Percentiles rank a stretch among this genome's conserved stretches.
These are phyloP conservation scores for Candida manassasensis DNA, from an alignment of 805 yeast species.

Conservation along the genomic window DNA sequence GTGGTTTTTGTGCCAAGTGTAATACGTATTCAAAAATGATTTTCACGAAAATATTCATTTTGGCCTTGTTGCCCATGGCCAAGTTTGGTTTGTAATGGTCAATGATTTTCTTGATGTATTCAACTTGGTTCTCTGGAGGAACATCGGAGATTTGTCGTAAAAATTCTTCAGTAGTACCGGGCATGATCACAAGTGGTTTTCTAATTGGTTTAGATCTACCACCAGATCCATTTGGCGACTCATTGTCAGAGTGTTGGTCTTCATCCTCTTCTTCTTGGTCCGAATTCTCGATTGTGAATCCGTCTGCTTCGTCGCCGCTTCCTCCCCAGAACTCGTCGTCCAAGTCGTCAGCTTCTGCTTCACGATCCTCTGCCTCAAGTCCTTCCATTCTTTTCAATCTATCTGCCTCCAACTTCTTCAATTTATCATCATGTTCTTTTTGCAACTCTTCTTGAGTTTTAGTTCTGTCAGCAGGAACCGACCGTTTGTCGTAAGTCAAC, in stretches of 20 bases:
- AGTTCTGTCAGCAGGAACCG: conserved; percentile 78
- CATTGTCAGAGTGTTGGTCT: conserved; percentile 28
- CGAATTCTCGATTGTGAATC: conserved; percentile 26
- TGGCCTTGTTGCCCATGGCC: conserved; percentile 77
- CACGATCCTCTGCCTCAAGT: conserved; percentile 41
- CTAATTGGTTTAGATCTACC: conserved; percentile 10
- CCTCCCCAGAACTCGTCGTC: conserved; percentile 65
- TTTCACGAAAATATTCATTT: conserved; percentile 56
- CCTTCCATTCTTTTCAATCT: conserved; percentile 75
- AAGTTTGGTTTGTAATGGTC: conserved; percentile 67
- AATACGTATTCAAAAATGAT: conserved; percentile 62
- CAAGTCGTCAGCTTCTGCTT: conserved; percentile 64
- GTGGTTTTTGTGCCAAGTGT: conserved; percentile 27
- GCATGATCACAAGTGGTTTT: conserved; percentile 21
- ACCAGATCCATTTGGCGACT: conserved; percentile 19
- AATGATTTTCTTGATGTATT: conserved; percentile 51
- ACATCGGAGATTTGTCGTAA: conserved; percentile 26
- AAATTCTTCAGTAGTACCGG: conserved; percentile 26
- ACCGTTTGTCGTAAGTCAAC: conserved; percentile 64
- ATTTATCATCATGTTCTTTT: conserved; percentile 55
- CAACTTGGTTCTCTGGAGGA: conserved; percentile 40
- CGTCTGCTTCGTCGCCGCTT: conserved; percentile 43
- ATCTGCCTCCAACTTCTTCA: conserved; percentile 60
- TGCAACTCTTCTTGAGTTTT: conserved; percentile 70
- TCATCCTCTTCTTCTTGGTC: conserved; percentile 40